phyloP scores from a whole-genome alignment of 2,329 filamentous ascomycete species.

The Cercospora sp. region DNA sequence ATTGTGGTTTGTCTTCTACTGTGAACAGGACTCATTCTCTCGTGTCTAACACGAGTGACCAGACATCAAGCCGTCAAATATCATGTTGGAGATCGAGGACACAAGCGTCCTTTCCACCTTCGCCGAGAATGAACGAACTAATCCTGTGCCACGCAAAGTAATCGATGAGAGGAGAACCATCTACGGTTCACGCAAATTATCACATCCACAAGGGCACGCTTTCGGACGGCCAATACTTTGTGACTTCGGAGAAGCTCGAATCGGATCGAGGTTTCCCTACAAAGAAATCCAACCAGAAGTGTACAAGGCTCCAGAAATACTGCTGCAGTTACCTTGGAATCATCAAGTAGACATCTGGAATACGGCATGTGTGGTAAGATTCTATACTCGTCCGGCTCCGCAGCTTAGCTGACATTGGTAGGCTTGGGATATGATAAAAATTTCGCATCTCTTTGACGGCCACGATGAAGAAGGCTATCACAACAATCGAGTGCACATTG shows the following conservation, averaged over 20 bases:
- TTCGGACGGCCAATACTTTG: background rate
- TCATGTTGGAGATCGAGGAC: background rate
- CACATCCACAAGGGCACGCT: background rate
- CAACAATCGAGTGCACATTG: background rate
- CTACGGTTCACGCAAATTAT: background rate
- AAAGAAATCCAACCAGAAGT: background rate
- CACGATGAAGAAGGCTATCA: background rate
- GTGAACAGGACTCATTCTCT: background rate
- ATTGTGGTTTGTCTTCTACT: background rate
- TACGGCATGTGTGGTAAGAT: background rate
- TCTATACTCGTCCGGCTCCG: background rate
- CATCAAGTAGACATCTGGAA: background rate
- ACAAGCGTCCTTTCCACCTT: background rate
- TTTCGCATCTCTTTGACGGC: background rate
- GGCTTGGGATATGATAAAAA: background rate
- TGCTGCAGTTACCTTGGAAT: background rate
- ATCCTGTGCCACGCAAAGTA: background rate
- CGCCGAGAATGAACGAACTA: background rate
- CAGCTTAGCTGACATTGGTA: background rate
- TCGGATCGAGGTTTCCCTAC: background rate
- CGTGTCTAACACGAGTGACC: background rate
- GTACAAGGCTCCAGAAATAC: background rate
- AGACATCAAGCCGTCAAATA: background rate
- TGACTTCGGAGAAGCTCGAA: background rate
- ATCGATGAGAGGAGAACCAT: background rate